These are phyloP conservation scores for Angophora floribunda DNA, from an alignment of 345 rosid species.

Conservation along the genomic window DNA sequence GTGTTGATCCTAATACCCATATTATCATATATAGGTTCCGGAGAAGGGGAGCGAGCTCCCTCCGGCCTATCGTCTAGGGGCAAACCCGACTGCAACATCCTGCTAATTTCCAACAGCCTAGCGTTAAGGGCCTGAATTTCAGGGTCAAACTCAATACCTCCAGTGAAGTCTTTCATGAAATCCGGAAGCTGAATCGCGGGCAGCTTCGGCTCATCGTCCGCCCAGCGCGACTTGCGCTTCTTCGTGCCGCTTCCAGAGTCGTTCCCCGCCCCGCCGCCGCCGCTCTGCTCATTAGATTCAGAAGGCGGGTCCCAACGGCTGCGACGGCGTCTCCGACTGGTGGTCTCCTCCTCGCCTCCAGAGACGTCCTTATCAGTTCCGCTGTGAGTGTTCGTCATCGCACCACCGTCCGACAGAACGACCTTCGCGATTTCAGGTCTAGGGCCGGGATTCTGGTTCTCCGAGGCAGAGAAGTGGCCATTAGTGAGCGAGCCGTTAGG, in stretches of 20 bases:
- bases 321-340: slow-evolving; percentile 70
- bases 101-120: slow-evolving; percentile 81
- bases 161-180: slow-evolving; percentile 83
- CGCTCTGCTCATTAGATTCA: neutral
- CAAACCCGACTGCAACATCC: slow-evolving; percentile 78
- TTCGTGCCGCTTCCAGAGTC: slow-evolving; percentile 9
- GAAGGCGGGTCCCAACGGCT: slow-evolving; percentile 77
- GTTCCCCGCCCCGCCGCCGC: slow-evolving; percentile 21
- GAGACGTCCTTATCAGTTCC: slow-evolving; percentile 54
- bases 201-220: slow-evolving; percentile 91
- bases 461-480: neutral
- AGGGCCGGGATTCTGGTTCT: neutral
- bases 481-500: neutral
- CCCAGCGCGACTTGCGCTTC: slow-evolving; percentile 95
- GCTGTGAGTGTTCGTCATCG: neutral
- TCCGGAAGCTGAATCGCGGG: slow-evolving; percentile 72
- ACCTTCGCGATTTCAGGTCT: neutral
- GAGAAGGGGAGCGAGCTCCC: slow-evolving; percentile 95
- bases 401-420: neutral
- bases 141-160: slow-evolving; percentile 96
- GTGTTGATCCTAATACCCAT: slow-evolving; percentile 96
- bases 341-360: slow-evolving; percentile 92
- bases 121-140: slow-evolving; percentile 90
- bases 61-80: slow-evolving; percentile 91
- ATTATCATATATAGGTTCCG: slow-evolving; percentile 91